Conservation (phyloP, 257 asterid genomes). For the Asclepias syriaca region DNA sequence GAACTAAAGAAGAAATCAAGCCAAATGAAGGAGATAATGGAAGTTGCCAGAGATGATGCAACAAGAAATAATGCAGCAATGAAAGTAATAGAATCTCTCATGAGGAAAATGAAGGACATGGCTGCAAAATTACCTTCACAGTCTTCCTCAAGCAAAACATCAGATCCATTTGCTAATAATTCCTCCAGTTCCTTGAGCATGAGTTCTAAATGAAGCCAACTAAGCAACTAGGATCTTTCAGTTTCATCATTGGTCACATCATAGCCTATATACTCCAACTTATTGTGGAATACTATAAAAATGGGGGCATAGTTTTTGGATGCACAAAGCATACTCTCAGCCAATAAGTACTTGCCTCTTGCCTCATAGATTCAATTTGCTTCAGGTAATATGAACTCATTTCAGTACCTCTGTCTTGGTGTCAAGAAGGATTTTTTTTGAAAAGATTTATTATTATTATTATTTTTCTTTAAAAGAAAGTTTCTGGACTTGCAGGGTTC, state of each 20-base stretch:
- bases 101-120: constrained; percentile 52
- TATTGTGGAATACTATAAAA: neutral
- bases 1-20: constrained; percentile 47
- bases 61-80: constrained; percentile 49
- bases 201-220: constrained; percentile 32
- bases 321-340: neutral
- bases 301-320: neutral
- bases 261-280: neutral
- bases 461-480: neutral
- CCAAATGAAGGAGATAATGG: constrained; percentile 40
- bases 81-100: constrained; percentile 48
- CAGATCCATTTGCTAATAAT: constrained; percentile 36
- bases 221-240: constrained; percentile 10
- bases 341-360: neutral
- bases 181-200: constrained; percentile 30
- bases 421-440: neutral
- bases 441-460: neutral
- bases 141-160: constrained; percentile 37
- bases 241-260: neutral
- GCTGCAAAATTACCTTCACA: constrained; percentile 38
- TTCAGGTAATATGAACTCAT: neutral
- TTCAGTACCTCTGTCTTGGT: neutral
- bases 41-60: constrained; percentile 35
- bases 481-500: neutral
- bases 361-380: neutral